Percentiles rank a stretch among this genome's conserved stretches.
These are phyloP conservation scores for Holtermanniella nyarrowii DNA, from an alignment of 768 basidiomycete species.

Conservation along the genomic window DNA sequence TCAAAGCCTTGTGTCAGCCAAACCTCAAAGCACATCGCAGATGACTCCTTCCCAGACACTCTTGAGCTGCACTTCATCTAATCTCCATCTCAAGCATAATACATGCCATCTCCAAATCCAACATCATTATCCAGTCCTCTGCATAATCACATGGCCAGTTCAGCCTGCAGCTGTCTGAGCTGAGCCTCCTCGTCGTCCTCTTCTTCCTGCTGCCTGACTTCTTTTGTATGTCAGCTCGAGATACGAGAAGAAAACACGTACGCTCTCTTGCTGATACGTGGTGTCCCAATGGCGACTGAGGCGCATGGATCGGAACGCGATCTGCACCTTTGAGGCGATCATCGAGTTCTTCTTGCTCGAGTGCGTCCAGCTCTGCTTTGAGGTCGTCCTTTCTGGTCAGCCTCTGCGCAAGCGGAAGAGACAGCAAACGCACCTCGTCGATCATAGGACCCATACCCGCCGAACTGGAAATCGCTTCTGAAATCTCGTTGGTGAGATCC, in stretches of 20 bases:
- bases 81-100: background rate
- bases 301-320: conserved; percentile 75
- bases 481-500: conserved; percentile 84
- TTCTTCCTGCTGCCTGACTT: conserved; percentile 43
- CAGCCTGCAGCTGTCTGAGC: conserved; percentile 76
- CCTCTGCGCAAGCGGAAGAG: background rate
- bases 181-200: conserved; percentile 90
- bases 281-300: conserved; percentile 40
- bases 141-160: conserved; percentile 41
- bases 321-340: conserved; percentile 76
- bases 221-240: conserved; percentile 2
- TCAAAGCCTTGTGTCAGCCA: too few relatives aligned
- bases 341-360: conserved; percentile 82
- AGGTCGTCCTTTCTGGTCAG: conserved; percentile 56
- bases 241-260: conserved; percentile 7
- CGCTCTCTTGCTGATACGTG: conserved; percentile 18
- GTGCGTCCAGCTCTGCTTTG: conserved; percentile 64
- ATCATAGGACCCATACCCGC: conserved; percentile 48
- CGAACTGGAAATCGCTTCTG: conserved; percentile 72
- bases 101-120: too few relatives aligned
- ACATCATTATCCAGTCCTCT: too few relatives aligned
- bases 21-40: too few relatives aligned
- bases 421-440: conserved; percentile 66
- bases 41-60: too few relatives aligned
- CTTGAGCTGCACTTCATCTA: too few relatives aligned